These are phyloP conservation scores for Apiospora malaysiana DNA, from an alignment of 2,329 filamentous ascomycete genomes.

Conservation along the genomic window DNA sequence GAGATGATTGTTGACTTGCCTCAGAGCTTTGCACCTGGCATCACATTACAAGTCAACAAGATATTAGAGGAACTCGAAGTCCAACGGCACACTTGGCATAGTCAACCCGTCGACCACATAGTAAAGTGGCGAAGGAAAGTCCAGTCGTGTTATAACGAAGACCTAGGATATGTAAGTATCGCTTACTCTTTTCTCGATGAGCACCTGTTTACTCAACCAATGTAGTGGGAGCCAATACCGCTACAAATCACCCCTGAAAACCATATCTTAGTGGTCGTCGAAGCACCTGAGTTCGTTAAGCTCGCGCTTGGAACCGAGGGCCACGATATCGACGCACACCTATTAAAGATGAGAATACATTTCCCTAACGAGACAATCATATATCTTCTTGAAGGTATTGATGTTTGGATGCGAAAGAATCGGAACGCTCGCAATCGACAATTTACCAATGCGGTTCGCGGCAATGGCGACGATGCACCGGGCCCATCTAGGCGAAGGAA, in stretches of 20 bases:
- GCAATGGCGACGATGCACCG: slow-evolving; percentile 40
- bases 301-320: slow-evolving; percentile 56
- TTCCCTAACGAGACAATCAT: slow-evolving; percentile 63
- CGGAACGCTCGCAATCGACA: slow-evolving; percentile 69
- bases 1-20: slow-evolving; percentile 83
- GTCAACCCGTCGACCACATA: slow-evolving; percentile 52
- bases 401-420: slow-evolving; percentile 71
- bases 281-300: slow-evolving; percentile 69
- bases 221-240: slow-evolving; percentile 65
- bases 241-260: slow-evolving; percentile 59
- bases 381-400: slow-evolving; percentile 75
- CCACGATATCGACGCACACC: slow-evolving; percentile 62
- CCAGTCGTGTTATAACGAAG: slow-evolving; percentile 65
- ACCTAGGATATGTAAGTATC: slow-evolving; percentile 50
- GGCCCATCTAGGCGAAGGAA: slow-evolving; percentile 43
- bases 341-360: slow-evolving; percentile 57
- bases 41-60: slow-evolving; percentile 52
- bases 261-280: slow-evolving; percentile 66
- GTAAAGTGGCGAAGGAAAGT: slow-evolving; percentile 75
- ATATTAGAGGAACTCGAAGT: slow-evolving; percentile 59
- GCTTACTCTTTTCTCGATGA: background rate
- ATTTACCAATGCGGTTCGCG: slow-evolving; percentile 49
- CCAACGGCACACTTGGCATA: slow-evolving; percentile 51
- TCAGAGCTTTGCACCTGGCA: slow-evolving; percentile 54
- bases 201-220: background rate